These are phyloP conservation scores for Suillus variegatus DNA, from an alignment of 768 basidiomycete species.

Conservation along the genomic window DNA sequence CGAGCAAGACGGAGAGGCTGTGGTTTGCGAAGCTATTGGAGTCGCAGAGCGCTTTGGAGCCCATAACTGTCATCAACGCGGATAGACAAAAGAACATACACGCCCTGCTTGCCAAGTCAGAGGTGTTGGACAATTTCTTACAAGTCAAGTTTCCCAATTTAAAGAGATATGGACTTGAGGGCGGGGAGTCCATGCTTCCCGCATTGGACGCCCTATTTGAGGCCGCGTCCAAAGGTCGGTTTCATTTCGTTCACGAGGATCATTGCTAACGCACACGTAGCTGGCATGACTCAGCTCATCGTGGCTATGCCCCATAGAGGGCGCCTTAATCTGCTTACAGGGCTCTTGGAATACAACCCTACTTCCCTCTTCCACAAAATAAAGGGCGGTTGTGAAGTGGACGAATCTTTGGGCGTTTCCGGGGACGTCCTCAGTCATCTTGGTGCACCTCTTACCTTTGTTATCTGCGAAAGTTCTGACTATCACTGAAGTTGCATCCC, in stretches of 20 bases:
- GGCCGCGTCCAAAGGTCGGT: conserved; percentile 58
- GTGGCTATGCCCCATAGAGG: conserved; percentile 90
- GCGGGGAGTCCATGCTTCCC: conserved; percentile 92
- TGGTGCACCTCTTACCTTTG: conserved; percentile 38
- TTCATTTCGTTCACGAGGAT: not conserved
- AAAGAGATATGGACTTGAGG: conserved; percentile 87
- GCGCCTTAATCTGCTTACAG: conserved; percentile 82
- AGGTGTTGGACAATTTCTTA: conserved; percentile 82
- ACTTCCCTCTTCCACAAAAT: conserved; percentile 84
- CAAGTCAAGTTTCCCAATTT: conserved; percentile 89
- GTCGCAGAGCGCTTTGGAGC: conserved; percentile 38
- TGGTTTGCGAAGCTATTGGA: conserved; percentile 92
- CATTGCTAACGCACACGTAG: conserved; percentile 32
- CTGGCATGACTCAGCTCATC: conserved; percentile 70
- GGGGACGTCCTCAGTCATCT: conserved; percentile 92
- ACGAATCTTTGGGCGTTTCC: conserved; percentile 63
- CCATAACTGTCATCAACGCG: conserved; percentile 29
- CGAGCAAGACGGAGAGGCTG: conserved; percentile 79
- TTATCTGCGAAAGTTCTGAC: not conserved
- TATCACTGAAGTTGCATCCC: conserved; percentile 55
- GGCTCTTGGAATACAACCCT: conserved; percentile 67
- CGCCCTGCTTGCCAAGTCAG: conserved; percentile 68
- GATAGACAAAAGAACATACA: conserved; percentile 60
- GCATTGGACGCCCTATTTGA: conserved; percentile 79
- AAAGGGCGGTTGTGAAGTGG: conserved; percentile 72